phyloP scores from a whole-genome alignment of 257 asterid genomes.

The Forsythia suspensa region DNA sequence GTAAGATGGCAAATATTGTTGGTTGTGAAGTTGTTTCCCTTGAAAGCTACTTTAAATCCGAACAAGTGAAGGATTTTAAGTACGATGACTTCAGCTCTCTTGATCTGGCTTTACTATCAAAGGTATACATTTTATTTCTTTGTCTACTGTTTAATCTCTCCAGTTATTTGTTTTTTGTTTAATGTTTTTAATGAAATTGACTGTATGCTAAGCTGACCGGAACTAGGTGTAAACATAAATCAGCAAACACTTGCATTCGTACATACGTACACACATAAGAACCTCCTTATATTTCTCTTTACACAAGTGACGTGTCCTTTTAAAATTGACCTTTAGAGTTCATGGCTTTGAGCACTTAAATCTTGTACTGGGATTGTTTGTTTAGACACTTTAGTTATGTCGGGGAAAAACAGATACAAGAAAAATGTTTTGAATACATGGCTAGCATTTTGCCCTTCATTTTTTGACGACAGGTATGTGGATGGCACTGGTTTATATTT shows the following conservation, averaged over 20 bases:
- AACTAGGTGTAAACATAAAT: slow-evolving; percentile 14
- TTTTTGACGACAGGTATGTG: not conserved
- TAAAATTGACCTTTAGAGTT: not conserved
- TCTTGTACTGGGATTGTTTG: not conserved
- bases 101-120: slow-evolving; percentile 88
- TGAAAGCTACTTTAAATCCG: slow-evolving; percentile 90
- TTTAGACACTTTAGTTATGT: not conserved
- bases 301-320: slow-evolving; percentile 5
- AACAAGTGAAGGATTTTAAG: slow-evolving; percentile 84
- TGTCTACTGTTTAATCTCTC: slow-evolving; percentile 16
- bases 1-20: slow-evolving; percentile 96
- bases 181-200: slow-evolving; percentile 5
- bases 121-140: slow-evolving; percentile 52
- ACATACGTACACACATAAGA: not conserved
- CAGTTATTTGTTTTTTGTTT: not conserved
- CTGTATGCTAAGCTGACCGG: slow-evolving; percentile 13
- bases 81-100: slow-evolving; percentile 93
- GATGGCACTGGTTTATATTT: not conserved
- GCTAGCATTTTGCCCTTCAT: not conserved
- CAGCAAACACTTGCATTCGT: slow-evolving; percentile 5
- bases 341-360: not conserved
- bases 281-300: not conserved
- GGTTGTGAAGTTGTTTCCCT: slow-evolving; percentile 99
- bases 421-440: not conserved
- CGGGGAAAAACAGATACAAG: not conserved